Base-by-base conservation (phyloP, 352 stramenopile species). In the Globisporangium polare region DNA sequence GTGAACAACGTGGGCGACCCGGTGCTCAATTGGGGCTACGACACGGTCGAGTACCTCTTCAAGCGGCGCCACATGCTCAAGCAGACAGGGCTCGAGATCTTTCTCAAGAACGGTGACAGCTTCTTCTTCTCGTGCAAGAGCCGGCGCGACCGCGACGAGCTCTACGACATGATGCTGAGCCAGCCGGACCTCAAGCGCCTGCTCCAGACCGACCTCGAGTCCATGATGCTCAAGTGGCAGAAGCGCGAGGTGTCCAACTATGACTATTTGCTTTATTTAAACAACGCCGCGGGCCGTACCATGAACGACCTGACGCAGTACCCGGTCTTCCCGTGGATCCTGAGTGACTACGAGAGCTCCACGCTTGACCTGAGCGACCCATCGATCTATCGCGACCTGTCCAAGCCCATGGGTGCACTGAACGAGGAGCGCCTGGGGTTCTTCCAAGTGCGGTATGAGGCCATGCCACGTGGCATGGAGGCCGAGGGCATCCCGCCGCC, bases 321-420 rank as follows among this genome's bases (percentile, higher is more conserved):
- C 72, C 96, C 96, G 0, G 93, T 99, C 17, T 98, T 99, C 74
- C 97, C 97, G 24, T 99, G 97, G 97, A 81, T 99, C 13, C 55
- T 99, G 43, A 74, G 62, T 27, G 88, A 98, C 68, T 99, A 99
- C 68, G 60, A 75, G 31, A 93, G 75, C 45, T 17, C 62, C 9
- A 87, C 75, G n/a, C 78, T 99, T 5, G 89, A 99, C 68, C 70
- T 98, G 45, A 83, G 61, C 1, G 69, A 97, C 73, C 62, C 81
- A 20, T 65, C 73, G 0, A 90, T 88, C 10, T 99, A 97, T 69
- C 89, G 97, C 5, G 95, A 99, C 74, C 73, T 99, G 20, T 92
- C 86, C 5, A 98, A 98, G 58, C 96, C 97, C 8, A 83, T 99
- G 4, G 97, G 97, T 13, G 96, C 94, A 18, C 81, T 99, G 12